These are phyloP conservation scores for Allium fistulosum DNA, from an alignment of 106 monocot genomes.

Conservation along the genomic window DNA sequence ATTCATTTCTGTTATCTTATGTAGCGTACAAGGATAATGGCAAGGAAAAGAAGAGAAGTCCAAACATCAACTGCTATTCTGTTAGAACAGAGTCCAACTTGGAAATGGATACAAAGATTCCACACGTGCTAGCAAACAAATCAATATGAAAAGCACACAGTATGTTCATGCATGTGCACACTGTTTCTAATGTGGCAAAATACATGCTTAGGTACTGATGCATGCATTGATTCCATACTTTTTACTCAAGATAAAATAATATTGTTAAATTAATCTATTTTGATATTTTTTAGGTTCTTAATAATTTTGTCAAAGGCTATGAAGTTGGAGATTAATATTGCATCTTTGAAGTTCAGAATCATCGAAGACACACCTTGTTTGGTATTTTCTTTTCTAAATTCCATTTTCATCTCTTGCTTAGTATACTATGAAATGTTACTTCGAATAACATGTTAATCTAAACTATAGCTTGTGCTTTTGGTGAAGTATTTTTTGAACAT, in stretches of 20 bases:
- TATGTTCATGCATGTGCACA: conserved; percentile 68
- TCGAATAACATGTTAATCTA: no score
- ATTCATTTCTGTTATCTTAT: background rate
- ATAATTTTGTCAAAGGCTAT: conserved; percentile 63
- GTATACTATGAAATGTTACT: no score
- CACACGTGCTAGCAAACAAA: conserved; percentile 23
- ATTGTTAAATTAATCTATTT: background rate
- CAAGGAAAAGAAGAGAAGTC: conserved; percentile 53
- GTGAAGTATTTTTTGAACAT: background rate
- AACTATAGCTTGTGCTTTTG: background rate
- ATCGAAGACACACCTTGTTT: conserved; percentile 51
- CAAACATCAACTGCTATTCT: conserved; percentile 57
- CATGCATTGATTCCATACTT: background rate
- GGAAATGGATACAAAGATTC: conserved; percentile 19
- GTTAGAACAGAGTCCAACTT: conserved; percentile 36
- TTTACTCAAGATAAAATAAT: background rate
- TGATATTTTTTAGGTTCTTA: conserved; percentile 28
- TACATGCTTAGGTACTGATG: conserved; percentile 55
- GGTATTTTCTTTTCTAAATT: conserved; percentile 16
- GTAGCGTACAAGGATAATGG: conserved; percentile 75
- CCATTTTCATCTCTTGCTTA: background rate
- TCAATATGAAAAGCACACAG: conserved; percentile 32
- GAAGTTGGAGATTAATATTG: conserved; percentile 37
- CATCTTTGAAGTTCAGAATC: conserved; percentile 14
- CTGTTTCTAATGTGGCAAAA: conserved; percentile 34